A percentile compares a stretch with the other conserved stretches of the same genome.
Evolutionary conservation across 2,329 filamentous ascomycete species (phyloP).

Genomic region (Chaetomium sp.): DNA sequence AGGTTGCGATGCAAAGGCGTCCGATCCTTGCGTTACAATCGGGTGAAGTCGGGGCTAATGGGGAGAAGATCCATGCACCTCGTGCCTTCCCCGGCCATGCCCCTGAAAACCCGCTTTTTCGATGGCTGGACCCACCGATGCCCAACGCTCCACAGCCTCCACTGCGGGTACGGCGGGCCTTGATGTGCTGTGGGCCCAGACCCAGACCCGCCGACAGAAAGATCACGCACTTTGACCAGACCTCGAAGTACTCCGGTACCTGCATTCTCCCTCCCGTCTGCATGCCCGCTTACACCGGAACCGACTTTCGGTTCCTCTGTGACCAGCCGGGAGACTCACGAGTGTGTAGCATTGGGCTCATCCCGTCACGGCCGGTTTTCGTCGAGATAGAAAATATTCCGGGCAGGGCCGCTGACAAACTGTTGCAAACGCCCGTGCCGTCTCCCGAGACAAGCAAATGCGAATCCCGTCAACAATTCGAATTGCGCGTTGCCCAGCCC

Average conservation of each 20-base stretch:
- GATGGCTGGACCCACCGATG: slow-evolving; percentile 22
- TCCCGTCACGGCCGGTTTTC: slow-evolving; percentile 8
- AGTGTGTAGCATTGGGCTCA: not conserved
- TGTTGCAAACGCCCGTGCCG: slow-evolving; percentile 12
- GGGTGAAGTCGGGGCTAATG: slow-evolving; percentile 30
- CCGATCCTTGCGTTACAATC: slow-evolving; percentile 22
- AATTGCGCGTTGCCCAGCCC: not conserved
- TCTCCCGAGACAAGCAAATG: slow-evolving; percentile 18
- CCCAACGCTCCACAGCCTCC: slow-evolving; percentile 22
- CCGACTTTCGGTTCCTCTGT: not conserved
- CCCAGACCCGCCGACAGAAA: not conserved
- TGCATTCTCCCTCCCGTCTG: slow-evolving; percentile 2
- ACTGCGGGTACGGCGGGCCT: not conserved
- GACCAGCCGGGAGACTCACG: not conserved
- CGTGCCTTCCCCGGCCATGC: slow-evolving; percentile 30
- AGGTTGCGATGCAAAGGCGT: not conserved
- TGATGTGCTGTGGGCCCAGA: slow-evolving; percentile 11
- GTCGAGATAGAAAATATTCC: slow-evolving; percentile 18
- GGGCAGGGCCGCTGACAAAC: not conserved
- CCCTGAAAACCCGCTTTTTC: slow-evolving; percentile 29
- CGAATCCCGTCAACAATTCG: slow-evolving; percentile 4
- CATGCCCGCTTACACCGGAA: not conserved
- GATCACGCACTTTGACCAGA: not conserved
- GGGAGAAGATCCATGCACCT: slow-evolving; percentile 28
- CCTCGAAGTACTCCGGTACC: slow-evolving; percentile 5